Conservation (phyloP, 208 protist genomes). For the Wallacemonas rigidus region DNA sequence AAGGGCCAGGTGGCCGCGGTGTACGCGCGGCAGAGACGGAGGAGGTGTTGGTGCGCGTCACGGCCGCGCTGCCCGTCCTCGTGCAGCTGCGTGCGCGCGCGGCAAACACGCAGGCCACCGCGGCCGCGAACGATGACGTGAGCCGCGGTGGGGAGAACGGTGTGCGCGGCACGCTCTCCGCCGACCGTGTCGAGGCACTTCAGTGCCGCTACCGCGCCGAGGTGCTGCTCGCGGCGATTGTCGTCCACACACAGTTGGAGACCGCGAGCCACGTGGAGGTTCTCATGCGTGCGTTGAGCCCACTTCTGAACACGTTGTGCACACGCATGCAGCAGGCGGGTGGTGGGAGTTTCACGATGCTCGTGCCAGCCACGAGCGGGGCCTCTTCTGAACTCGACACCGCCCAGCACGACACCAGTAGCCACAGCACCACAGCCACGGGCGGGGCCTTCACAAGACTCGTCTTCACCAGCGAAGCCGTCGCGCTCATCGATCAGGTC, state of each 20-base stretch:
- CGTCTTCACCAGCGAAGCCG: conserved; percentile 58
- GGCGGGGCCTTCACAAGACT: too few species aligned
- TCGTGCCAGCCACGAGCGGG: conserved; percentile 14
- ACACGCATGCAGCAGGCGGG: conserved; percentile 20
- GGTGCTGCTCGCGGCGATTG: conserved; percentile 67
- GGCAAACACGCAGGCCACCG: too few species aligned
- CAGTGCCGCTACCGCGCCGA: conserved; percentile 65
- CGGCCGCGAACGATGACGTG: not conserved
- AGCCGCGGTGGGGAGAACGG: not conserved
- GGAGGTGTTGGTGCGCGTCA: conserved; percentile 41
- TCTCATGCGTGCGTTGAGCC: conserved; percentile 63
- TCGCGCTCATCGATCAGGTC: conserved; percentile 59
- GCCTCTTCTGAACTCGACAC: not conserved
- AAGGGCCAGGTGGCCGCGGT: conserved; percentile 25
- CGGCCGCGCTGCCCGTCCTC: conserved; percentile 59
- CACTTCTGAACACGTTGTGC: conserved; percentile 48
- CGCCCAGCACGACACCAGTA: too few species aligned
- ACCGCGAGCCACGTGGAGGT: conserved; percentile 66
- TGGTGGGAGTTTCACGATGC: conserved; percentile 24
- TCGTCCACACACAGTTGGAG: conserved; percentile 77
- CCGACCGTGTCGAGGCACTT: conserved; percentile 40
- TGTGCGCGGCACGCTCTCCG: conserved; percentile 26
- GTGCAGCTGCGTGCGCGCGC: conserved; percentile 69
- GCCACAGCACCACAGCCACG: too few species aligned
- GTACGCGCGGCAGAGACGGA: conserved; percentile 47